Percentiles rank a stretch among this genome's conserved stretches.
These are phyloP conservation scores for Phytophthora fragariaefolia DNA, from an alignment of 352 stramenopile genomes.

Conservation along the genomic window DNA sequence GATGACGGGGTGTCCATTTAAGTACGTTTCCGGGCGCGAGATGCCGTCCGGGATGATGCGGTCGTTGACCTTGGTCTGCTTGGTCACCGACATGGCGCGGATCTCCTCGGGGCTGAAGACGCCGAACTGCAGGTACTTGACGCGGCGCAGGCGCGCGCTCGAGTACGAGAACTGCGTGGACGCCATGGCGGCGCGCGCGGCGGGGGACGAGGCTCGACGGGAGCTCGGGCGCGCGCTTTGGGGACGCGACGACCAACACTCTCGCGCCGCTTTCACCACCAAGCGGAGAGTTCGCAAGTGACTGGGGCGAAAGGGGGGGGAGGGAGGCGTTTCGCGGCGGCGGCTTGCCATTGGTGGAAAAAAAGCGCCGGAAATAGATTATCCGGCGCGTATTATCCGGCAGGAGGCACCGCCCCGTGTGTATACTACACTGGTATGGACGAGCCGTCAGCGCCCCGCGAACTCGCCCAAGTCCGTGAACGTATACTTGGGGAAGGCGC, in stretches of 20 bases:
- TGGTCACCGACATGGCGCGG: constrained; percentile 96
- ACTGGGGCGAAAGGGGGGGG: constrained; percentile 32
- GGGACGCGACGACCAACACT: constrained; percentile 36
- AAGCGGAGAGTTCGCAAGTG: constrained; percentile 82
- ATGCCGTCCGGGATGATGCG: constrained; percentile 96
- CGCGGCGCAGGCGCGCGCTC: constrained; percentile 91
- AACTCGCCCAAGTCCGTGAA: constrained; percentile 36
- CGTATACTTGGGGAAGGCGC: constrained; percentile 23
- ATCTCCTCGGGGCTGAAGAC: constrained; percentile 98
- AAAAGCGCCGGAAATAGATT: not conserved
- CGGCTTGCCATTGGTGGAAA: constrained; percentile 40
- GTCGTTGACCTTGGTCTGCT: constrained; percentile 97
- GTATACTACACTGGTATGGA: too few relatives aligned
- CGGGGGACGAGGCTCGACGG: not conserved
- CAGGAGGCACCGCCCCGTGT: too few relatives aligned
- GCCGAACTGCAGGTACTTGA: constrained; percentile 99
- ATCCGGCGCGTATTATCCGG: constrained; percentile 13
- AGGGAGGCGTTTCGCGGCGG: constrained; percentile 18
- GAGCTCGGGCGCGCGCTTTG: not conserved
- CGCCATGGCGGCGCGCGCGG: constrained; percentile 47
- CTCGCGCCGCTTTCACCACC: constrained; percentile 47
- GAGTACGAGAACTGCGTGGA: constrained; percentile 97
- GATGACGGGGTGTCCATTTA: constrained; percentile 96
- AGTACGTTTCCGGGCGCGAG: constrained; percentile 88
- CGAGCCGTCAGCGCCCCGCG: constrained; percentile 12